Evolutionary conservation across 2,329 filamentous ascomycete genomes (phyloP).

Genomic region (Lasiodiplodia sp.): DNA sequence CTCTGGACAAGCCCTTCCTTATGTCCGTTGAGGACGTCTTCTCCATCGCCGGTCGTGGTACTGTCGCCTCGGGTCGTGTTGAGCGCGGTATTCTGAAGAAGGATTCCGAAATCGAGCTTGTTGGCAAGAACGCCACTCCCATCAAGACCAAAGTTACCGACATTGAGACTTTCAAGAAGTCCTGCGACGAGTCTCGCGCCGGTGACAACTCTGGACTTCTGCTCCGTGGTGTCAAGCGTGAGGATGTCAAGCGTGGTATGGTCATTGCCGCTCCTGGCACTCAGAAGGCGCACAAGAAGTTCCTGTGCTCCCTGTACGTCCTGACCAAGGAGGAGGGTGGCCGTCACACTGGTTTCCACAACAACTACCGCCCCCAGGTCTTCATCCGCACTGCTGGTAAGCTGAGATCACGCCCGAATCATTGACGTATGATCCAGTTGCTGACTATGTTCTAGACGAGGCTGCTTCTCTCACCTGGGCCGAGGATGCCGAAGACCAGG

Average conservation of each 20-base stretch:
- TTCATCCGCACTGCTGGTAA: slow-evolving; percentile 92
- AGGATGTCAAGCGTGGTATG: slow-evolving; percentile 95
- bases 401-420: slow-evolving; percentile 40
- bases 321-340: slow-evolving; percentile 98
- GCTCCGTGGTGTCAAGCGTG: slow-evolving; percentile 92
- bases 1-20: slow-evolving; percentile 97
- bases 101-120: slow-evolving; percentile 91
- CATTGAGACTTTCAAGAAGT: slow-evolving; percentile 99
- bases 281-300: slow-evolving; percentile 87
- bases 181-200: slow-evolving; percentile 92
- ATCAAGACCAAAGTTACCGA: slow-evolving; percentile 99
- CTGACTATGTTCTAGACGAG: slow-evolving; percentile 57
- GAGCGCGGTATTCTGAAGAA: slow-evolving; percentile 94
- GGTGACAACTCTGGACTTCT: slow-evolving; percentile 98
- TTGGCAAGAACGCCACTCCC: slow-evolving; percentile 80
- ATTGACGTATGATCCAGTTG: background rate
- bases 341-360: slow-evolving; percentile 91
- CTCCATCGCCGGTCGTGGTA: slow-evolving; percentile 80
- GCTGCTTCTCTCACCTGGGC: slow-evolving; percentile 83
- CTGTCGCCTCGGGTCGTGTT: slow-evolving; percentile 94
- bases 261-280: slow-evolving; percentile 84
- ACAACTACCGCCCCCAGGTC: slow-evolving; percentile 97
- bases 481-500: slow-evolving; percentile 76
- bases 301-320: slow-evolving; percentile 95
- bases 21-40: slow-evolving; percentile 87